phyloP scores from a whole-genome alignment of 345 rosid genomes.

The Eutrema japonicum region DNA sequence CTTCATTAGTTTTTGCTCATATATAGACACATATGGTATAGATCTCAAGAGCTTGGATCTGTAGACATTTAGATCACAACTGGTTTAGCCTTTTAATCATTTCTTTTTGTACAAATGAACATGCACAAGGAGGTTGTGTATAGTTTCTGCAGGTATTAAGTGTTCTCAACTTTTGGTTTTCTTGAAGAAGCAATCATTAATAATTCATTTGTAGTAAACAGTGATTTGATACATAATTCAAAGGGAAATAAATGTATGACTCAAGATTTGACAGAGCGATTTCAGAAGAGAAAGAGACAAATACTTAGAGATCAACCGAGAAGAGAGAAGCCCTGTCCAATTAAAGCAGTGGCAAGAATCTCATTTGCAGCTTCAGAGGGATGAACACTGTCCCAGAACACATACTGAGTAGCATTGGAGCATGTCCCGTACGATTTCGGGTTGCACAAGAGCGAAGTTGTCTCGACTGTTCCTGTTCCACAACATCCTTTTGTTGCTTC shows the following conservation, averaged over 20 bases:
- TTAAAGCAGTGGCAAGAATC: constrained; percentile 69
- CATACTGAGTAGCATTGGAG: constrained; percentile 75
- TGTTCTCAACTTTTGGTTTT: constrained; percentile 28
- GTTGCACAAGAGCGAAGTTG: constrained; percentile 76
- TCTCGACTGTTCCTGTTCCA: constrained; percentile 85
- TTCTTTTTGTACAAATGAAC: constrained; percentile 23
- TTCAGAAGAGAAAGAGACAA: background rate
- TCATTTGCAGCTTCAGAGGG: constrained; percentile 93
- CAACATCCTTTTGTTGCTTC: constrained; percentile 93
- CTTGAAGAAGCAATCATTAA: constrained; percentile 25
- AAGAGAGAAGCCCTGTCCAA: constrained; percentile 72
- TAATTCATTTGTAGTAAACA: constrained; percentile 21
- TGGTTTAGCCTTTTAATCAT: constrained; percentile 4
- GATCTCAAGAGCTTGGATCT: background rate
- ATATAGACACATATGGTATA: background rate
- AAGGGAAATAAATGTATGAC: constrained; percentile 29
- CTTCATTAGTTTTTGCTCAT: background rate
- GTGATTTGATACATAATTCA: constrained; percentile 30
- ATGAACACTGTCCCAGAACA: constrained; percentile 95
- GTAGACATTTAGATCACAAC: constrained; percentile 4
- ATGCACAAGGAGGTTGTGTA: constrained; percentile 20
- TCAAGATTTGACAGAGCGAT: constrained; percentile 17
- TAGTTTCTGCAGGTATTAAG: constrained; percentile 15
- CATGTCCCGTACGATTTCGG: constrained; percentile 76
- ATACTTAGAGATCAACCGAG: constrained; percentile 27